Evolutionary conservation across 352 stramenopile genomes (phyloP).

Genomic region (Pythium angustatum): DNA sequence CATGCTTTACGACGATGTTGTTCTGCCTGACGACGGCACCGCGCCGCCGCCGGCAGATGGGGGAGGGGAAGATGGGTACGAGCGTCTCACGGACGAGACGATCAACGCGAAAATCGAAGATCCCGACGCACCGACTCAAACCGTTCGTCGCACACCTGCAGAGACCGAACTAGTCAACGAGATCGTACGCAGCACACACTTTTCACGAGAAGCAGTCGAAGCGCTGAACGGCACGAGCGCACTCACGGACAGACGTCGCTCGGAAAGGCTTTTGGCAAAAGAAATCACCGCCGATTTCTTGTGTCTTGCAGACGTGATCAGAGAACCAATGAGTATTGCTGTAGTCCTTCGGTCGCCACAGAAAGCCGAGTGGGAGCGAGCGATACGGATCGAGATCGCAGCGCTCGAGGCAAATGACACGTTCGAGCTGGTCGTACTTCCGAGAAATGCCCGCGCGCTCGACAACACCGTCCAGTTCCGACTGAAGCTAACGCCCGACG

Average conservation of each 20-base stretch:
- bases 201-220: neutral
- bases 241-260: neutral
- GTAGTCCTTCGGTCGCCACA: constrained; percentile 11
- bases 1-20: constrained; percentile 10
- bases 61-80: neutral
- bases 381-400: neutral
- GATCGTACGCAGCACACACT: neutral
- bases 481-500: neutral
- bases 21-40: neutral
- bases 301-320: constrained; percentile 5
- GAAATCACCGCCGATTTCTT: neutral
- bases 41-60: neutral
- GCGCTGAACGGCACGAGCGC: neutral
- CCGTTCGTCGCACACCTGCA: neutral
- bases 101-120: neutral
- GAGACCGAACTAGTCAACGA: neutral
- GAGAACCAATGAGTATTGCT: constrained; percentile 12
- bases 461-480: constrained; percentile 18
- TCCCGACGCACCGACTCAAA: neutral
- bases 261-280: neutral
- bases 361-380: neutral
- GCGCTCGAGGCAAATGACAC: constrained; percentile 12
- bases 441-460: neutral
- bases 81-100: neutral
- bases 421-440: constrained; percentile 10